Base-by-base conservation (phyloP, 345 rosid genomes). In the Ceriops tagal region DNA sequence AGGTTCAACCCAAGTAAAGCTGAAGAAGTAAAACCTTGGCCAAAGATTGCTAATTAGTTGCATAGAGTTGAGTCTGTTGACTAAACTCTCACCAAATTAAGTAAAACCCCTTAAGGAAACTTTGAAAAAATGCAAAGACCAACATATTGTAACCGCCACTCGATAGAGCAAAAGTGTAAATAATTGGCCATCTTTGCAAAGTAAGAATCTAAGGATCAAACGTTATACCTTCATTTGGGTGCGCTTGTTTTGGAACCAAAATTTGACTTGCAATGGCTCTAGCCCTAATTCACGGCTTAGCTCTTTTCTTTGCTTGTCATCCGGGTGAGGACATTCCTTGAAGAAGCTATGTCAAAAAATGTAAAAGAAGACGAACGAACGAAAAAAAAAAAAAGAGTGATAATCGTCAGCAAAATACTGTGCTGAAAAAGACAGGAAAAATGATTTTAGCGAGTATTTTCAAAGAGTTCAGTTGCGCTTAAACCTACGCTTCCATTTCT, bases 201-300 rank as follows among this genome's bases (percentile, higher is more conserved):
- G 39, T 60, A 39, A 39, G 47, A 43, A 43, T 43, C 13, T 59
- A 26, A 32, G 27, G 57, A 30, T 51, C 6, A 67, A 13, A 31
- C 24, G 28, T 58, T 60, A 20, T 84, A 95, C 99, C 99, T 95
- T 95, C 96, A 89, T 92, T 79, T 95, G 99, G 66, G 99, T 95
- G 61, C 99, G 95, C 78, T 93, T 93, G 84, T 93, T 93, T 76
- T 93, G 98, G 87, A 93, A 91, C 98, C 98, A 93, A 64, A 95
- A 95, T 67, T 95, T 95, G 81, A 95, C 89, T 63, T 95, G 99
- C 77, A 95, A 81, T 59, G 99, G 99, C 73, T 92, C 97, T 62
- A 95, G 69, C 76, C 89, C 91, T 83, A 95, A 82, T 64, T 90
- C 92, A 28, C 96, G 86, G 81, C 99, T 88, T 5, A 95, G 78